A percentile compares a stretch with the other conserved stretches of the same genome.
These are phyloP conservation scores for Moringa oleifera DNA, from an alignment of 345 rosid genomes.

Conservation along the genomic window DNA sequence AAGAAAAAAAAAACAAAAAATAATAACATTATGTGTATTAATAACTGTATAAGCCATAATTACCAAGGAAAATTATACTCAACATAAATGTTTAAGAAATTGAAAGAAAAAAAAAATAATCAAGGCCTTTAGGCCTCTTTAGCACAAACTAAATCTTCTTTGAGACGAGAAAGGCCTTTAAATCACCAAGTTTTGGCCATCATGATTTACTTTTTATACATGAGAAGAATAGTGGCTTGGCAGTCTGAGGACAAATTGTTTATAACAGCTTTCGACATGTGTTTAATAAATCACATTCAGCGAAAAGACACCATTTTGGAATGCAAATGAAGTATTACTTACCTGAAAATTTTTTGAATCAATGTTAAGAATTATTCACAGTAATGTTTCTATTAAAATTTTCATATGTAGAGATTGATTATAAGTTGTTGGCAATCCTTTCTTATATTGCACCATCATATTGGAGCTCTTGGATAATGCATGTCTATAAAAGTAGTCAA, in stretches of 20 bases:
- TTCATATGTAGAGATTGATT: not conserved
- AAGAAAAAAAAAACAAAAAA: too few relatives aligned
- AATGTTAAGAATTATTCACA: conserved; percentile 14
- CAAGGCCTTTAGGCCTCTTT: not conserved
- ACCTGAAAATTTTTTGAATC: conserved; percentile 19
- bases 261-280: conserved; percentile 14
- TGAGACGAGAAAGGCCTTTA: conserved; percentile 16
- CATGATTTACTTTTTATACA: conserved; percentile 11
- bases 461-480: conserved; percentile 15
- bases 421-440: not conserved
- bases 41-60: too few relatives aligned
- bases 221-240: conserved; percentile 13
- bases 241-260: conserved; percentile 16
- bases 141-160: conserved; percentile 5
- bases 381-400: conserved; percentile 21
- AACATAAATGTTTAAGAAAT: too few relatives aligned
- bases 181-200: conserved; percentile 27
- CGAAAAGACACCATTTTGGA: not conserved
- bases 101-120: not conserved
- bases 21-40: too few relatives aligned
- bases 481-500: conserved; percentile 19
- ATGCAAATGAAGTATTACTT: not conserved
- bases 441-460: conserved; percentile 3
- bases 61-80: too few relatives aligned
- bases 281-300: not conserved